Base-by-base conservation (phyloP, 352 stramenopile species). In the Globisporangium takayamanum region DNA sequence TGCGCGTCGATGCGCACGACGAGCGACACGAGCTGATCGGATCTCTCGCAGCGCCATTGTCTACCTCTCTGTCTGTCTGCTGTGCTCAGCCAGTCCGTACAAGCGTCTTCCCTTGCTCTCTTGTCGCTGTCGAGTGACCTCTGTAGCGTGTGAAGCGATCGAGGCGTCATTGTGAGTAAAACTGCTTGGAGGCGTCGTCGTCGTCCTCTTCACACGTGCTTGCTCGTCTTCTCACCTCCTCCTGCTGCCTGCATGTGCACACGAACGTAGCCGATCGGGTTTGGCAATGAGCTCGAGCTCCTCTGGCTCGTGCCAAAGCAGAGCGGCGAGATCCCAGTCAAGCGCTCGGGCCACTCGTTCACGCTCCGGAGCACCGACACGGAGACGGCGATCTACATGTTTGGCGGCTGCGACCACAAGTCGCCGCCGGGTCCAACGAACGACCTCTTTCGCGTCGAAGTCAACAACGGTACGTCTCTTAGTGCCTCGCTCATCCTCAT, bases 291-390 rank as follows among this genome's bases (percentile, higher is more conserved):
- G 59, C 87, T 91, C 2, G 87, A 98, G 71, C 82, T 98, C 62
- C 62, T 67, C 25, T 98, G 95, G 94, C 68, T 85, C 50, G 69
- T 73, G 41, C 88, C 88, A 45, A 96, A 93, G 58, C 97, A 97
- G 65, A 87, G 76, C 51, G 95, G 94, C 39, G 92, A 98, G 44
- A 75, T 97, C 20, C 95, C 95, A 11, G 82, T 95, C 6, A 98
- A 98, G 69, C 80, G 94, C 47, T 98, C 94, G 1, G 94, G 95
- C 7, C 94, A 98, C 68, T 96, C 92, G 22, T 97, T 98, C 66
- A 98, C 93, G 11, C 69, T 98, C 41, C 87, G 88, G 55, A 87
- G 68, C 56, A 77, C 76, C 0, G 83, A 89, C 11, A 70, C 59
- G 0, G 84, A 91, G 66, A 88, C 81, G 5, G 65, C 65, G 8